Percentiles rank a stretch among this genome's conserved stretches.
Evolutionary conservation across 2,329 filamentous ascomycete species (phyloP).

Genomic region (Ascochyta fabae): DNA sequence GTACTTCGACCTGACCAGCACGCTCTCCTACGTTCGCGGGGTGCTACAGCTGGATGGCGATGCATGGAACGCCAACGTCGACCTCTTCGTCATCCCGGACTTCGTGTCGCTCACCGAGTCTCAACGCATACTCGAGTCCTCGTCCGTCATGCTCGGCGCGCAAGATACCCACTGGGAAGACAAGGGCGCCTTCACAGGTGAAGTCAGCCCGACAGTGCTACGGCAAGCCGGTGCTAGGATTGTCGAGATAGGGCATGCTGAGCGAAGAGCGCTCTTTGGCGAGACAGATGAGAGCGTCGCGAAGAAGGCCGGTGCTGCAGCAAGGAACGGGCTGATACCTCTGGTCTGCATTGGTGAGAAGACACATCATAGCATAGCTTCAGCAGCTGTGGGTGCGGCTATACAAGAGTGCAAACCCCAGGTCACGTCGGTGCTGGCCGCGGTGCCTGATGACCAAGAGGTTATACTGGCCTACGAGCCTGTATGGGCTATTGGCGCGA

Average conservation of each 20-base stretch:
- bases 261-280: constrained; percentile 73
- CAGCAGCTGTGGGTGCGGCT: constrained; percentile 63
- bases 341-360: constrained; percentile 82
- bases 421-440: constrained; percentile 67
- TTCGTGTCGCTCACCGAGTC: constrained; percentile 70
- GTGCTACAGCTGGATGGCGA: constrained; percentile 58
- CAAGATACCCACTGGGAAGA: constrained; percentile 78
- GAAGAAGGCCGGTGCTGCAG: constrained; percentile 72
- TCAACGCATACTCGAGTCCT: constrained; percentile 56
- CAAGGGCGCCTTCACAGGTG: constrained; percentile 76
- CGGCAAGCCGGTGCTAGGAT: constrained; percentile 71
- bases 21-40: constrained; percentile 57
- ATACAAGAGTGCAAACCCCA: constrained; percentile 71
- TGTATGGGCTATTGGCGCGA: constrained; percentile 85
- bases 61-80: constrained; percentile 61
- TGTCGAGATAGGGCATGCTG: constrained; percentile 82
- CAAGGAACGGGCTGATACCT: constrained; percentile 73
- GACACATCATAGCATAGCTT: constrained; percentile 54
- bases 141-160: constrained; percentile 70
- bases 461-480: constrained; percentile 86
- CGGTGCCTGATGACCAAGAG: constrained; percentile 67
- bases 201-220: constrained; percentile 73
- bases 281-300: constrained; percentile 75
- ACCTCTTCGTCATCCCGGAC: constrained; percentile 81
- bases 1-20: constrained; percentile 75